These are phyloP conservation scores for Clohesyomyces aquaticus DNA, from an alignment of 495 filamentous ascomycete species.

Conservation along the genomic window DNA sequence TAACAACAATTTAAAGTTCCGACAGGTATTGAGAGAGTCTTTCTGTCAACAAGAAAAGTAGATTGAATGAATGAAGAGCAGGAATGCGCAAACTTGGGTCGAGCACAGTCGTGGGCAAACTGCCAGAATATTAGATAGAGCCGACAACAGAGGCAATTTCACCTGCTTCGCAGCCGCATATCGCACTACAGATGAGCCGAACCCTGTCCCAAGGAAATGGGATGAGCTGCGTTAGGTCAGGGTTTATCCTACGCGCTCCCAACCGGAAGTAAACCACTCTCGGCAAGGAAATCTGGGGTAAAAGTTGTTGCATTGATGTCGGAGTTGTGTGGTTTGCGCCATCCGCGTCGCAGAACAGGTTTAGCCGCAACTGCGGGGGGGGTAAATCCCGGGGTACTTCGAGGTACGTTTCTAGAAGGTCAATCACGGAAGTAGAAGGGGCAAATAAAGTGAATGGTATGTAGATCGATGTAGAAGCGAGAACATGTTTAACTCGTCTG, in stretches of 20 bases:
- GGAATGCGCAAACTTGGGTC: not conserved
- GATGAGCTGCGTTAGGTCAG: not conserved
- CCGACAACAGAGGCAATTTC: conserved; percentile 6
- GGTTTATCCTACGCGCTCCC: conserved; percentile 1
- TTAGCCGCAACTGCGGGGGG: conserved; percentile 28
- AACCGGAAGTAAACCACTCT: conserved; percentile 26
- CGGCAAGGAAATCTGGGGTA: conserved; percentile 37
- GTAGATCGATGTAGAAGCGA: conserved; percentile 2
- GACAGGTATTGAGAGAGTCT: not conserved
- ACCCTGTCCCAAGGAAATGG: conserved; percentile 14
- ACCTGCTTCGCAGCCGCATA: conserved; percentile 34
- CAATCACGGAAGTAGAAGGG: not conserved
- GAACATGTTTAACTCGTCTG: not conserved
- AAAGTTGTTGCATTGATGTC: conserved; percentile 34
- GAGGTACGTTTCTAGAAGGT: conserved; percentile 35
- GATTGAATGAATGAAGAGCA: conserved; percentile 7
- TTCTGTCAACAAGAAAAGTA: conserved; percentile 9
- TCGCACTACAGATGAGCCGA: conserved; percentile 26
- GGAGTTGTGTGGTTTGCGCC: conserved; percentile 5
- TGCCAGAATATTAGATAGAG: conserved; percentile 33
- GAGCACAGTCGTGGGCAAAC: not conserved
- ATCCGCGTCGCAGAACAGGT: conserved; percentile 29
- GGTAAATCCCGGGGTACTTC: conserved; percentile 17
- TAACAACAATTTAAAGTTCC: not conserved
- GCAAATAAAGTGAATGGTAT: not conserved